phyloP scores from a whole-genome alignment of 805 yeast genomes.

The Debaryomyces maramus region DNA sequence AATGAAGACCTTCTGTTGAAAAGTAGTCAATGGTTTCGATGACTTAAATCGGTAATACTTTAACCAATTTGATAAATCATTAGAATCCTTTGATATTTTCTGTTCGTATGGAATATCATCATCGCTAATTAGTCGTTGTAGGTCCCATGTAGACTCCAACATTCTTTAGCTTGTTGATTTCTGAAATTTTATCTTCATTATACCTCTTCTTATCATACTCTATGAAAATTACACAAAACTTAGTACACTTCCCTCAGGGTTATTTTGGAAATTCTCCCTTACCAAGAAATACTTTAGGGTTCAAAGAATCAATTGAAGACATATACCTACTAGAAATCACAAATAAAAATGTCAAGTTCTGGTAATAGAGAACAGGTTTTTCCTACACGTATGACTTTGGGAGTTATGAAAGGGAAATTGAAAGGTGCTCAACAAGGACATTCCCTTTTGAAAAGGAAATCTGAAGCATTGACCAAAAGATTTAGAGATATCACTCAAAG shows the following conservation, averaged over 20 bases:
- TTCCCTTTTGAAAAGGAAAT: slow-evolving; percentile 87
- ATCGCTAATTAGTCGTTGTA: slow-evolving; percentile 15
- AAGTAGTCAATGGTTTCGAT: slow-evolving; percentile 13
- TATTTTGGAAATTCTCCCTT: not conserved
- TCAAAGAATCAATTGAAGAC: not conserved
- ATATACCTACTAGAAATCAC: not conserved
- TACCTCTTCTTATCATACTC: not conserved
- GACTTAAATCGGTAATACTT: slow-evolving; percentile 41
- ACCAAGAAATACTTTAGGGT: not conserved
- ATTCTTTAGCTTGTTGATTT: not conserved
- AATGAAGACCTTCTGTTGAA: slow-evolving; percentile 45
- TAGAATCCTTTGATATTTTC: slow-evolving; percentile 32
- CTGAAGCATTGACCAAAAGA: slow-evolving; percentile 94
- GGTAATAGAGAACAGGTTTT: slow-evolving; percentile 92
- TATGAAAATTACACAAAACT: not conserved
- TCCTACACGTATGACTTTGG: slow-evolving; percentile 97
- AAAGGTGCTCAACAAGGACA: slow-evolving; percentile 98
- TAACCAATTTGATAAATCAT: slow-evolving; percentile 44
- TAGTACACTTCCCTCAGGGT: not conserved
- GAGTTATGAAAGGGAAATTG: slow-evolving; percentile 90
- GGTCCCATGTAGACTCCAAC: slow-evolving; percentile 10
- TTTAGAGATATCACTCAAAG: slow-evolving; percentile 93
- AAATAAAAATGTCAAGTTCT: slow-evolving; percentile 56
- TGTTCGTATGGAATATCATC: slow-evolving; percentile 39
- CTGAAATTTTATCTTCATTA: not conserved